Evolutionary conservation across 352 stramenopile genomes (phyloP).

Genomic region (Phytopythium kandeliae): DNA sequence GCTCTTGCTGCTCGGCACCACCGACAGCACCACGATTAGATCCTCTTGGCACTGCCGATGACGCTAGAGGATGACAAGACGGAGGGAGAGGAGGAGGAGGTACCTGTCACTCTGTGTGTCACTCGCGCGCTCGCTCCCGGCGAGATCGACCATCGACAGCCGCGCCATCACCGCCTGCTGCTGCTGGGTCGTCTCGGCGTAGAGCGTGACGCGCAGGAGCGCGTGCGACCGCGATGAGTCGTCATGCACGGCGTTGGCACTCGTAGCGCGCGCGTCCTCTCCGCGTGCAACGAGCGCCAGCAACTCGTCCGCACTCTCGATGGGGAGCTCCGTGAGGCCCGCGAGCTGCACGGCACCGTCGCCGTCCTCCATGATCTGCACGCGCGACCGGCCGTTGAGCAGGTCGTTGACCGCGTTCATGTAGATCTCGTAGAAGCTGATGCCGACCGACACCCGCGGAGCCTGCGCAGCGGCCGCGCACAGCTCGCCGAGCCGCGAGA

Average conservation of each 20-base stretch:
- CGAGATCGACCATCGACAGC: slow-evolving; percentile 89
- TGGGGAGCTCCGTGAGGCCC: slow-evolving; percentile 86
- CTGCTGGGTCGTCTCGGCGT: slow-evolving; percentile 14
- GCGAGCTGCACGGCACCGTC: slow-evolving; percentile 90
- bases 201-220: slow-evolving; percentile 85
- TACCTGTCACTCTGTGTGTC: slow-evolving; percentile 88
- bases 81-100: no score
- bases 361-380: slow-evolving; percentile 92
- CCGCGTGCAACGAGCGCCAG: slow-evolving; percentile 87
- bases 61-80: no score
- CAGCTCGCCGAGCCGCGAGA: slow-evolving; percentile 27
- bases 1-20: slow-evolving; percentile 37
- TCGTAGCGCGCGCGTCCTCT: slow-evolving; percentile 89
- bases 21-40: not conserved
- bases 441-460: slow-evolving; percentile 57
- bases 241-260: slow-evolving; percentile 94
- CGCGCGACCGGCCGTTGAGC: slow-evolving; percentile 80
- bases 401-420: slow-evolving; percentile 94
- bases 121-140: slow-evolving; percentile 91
- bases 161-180: slow-evolving; percentile 22
- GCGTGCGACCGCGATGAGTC: slow-evolving; percentile 90
- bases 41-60: no score
- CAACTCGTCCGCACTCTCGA: slow-evolving; percentile 75
- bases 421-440: slow-evolving; percentile 97
- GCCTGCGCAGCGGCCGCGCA: not conserved